Conservation (phyloP, 768 basidiomycete species). For the Mycena alexandri region DNA sequence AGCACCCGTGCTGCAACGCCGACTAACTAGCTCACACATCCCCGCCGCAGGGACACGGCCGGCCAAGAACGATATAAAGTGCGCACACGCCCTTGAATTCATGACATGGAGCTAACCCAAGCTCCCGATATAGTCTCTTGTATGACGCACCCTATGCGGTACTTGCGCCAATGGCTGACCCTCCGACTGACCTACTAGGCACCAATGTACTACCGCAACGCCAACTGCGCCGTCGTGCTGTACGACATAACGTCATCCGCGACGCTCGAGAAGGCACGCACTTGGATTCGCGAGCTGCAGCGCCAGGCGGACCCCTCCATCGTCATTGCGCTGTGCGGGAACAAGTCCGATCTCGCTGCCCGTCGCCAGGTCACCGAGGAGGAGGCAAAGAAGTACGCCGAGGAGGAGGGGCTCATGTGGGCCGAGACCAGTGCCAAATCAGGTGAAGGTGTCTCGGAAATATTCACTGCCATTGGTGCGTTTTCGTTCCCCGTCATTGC, state of each 20-base stretch:
- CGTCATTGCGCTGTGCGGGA: conserved; percentile 95
- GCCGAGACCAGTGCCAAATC: conserved; percentile 92
- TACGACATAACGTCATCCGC: conserved; percentile 95
- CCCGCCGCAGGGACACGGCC: conserved; percentile 84
- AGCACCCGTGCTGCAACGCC: conserved; percentile 38
- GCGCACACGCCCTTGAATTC: conserved; percentile 41
- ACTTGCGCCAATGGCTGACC: conserved; percentile 23
- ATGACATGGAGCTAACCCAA: conserved; percentile 24
- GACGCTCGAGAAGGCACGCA: conserved; percentile 94
- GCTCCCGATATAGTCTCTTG: conserved; percentile 53
- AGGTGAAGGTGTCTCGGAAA: conserved; percentile 87
- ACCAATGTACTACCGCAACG: conserved; percentile 97
- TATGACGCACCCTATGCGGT: conserved; percentile 43
- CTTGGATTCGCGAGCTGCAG: conserved; percentile 97
- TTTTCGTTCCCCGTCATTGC: conserved; percentile 16
- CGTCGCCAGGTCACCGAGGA: conserved; percentile 89
- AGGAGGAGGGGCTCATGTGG: conserved; percentile 95
- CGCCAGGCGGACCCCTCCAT: conserved; percentile 98
- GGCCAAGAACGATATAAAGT: conserved; percentile 97
- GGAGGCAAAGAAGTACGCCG: conserved; percentile 92
- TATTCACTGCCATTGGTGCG: conserved; percentile 89
- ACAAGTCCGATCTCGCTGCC: conserved; percentile 90
- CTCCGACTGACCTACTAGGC: conserved; percentile 63
- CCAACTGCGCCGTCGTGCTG: conserved; percentile 93
- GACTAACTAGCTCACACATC: conserved; percentile 17